Percentiles rank a stretch among this genome's conserved stretches.
Conservation (phyloP, 2,329 filamentous ascomycete genomes). For the Sporothrix dimorphospora region DNA sequence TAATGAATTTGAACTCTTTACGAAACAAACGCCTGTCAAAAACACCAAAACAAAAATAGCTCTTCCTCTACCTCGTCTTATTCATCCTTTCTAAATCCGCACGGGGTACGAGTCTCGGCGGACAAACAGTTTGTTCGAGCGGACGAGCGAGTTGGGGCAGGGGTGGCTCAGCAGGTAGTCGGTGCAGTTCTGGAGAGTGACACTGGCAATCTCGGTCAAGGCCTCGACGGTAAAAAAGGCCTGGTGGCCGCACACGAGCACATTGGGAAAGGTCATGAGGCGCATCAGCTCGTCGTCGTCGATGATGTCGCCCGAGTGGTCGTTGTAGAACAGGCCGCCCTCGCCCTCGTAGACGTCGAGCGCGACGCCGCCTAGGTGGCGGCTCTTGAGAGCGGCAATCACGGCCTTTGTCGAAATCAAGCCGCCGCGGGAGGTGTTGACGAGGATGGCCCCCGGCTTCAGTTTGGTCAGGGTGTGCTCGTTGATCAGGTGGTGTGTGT, state of each 20-base stretch:
- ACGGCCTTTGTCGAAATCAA: slow-evolving; percentile 64
- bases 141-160: slow-evolving; percentile 47
- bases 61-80: no score
- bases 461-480: slow-evolving; percentile 55
- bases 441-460: slow-evolving; percentile 62
- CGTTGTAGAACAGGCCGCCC: slow-evolving; percentile 65
- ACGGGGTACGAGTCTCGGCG: slow-evolving; percentile 41
- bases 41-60: no score
- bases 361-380: slow-evolving; percentile 63
- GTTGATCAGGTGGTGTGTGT: slow-evolving; percentile 65
- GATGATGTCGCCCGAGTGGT: slow-evolving; percentile 66
- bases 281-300: slow-evolving; percentile 68
- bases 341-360: slow-evolving; percentile 72
- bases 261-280: slow-evolving; percentile 69
- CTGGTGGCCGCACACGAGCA: slow-evolving; percentile 68
- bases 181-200: slow-evolving; percentile 60
- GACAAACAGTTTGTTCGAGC: slow-evolving; percentile 33
- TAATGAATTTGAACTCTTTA: no score
- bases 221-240: slow-evolving; percentile 71
- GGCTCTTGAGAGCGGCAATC: slow-evolving; percentile 62
- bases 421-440: slow-evolving; percentile 71
- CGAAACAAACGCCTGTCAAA: no score
- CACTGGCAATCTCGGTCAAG: slow-evolving; percentile 63
- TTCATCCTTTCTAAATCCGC: no score
- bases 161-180: slow-evolving; percentile 45